phyloP scores from a whole-genome alignment of 2,329 filamentous ascomycete genomes.

The Raffaelea arxii region DNA sequence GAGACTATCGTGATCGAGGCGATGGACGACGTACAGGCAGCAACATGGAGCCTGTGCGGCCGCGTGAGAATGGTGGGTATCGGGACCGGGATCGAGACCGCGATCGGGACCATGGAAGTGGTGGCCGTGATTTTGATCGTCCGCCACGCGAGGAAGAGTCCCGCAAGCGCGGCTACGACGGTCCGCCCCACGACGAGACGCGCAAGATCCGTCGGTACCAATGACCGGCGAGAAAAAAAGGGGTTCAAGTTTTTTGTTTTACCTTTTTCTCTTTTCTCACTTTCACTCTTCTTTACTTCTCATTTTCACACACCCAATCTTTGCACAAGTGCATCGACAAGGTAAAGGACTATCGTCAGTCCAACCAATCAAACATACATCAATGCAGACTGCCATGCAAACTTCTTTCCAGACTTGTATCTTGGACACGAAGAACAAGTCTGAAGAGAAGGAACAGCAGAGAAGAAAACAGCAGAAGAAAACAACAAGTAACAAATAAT shows the following conservation, averaged over 20 bases:
- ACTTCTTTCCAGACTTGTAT: no score
- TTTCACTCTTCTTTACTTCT: not conserved
- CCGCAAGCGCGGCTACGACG: constrained; percentile 65
- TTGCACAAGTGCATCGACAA: no score
- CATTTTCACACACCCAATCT: not conserved
- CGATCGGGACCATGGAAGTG: no score
- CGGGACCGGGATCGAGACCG: no score
- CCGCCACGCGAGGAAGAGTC: constrained; percentile 44
- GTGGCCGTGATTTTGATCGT: constrained; percentile 17
- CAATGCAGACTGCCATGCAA: no score
- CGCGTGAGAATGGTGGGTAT: constrained; percentile 20
- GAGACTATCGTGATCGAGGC: constrained; percentile 32
- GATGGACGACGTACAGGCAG: constrained; percentile 25
- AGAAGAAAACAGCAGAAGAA: not conserved
- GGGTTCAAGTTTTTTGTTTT: constrained; percentile 5
- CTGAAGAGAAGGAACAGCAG: not conserved
- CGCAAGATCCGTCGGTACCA: constrained; percentile 57
- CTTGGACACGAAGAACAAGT: no score
- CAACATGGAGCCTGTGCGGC: constrained; percentile 18
- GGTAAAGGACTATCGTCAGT: not conserved
- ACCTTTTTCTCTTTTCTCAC: constrained; percentile 1
- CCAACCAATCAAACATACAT: no score
- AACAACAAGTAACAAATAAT: no score
- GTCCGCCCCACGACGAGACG: constrained; percentile 70
- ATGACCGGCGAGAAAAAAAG: constrained; percentile 18